phyloP scores from a whole-genome alignment of 306 rosid genomes.

The Ziziphus jujuba region DNA sequence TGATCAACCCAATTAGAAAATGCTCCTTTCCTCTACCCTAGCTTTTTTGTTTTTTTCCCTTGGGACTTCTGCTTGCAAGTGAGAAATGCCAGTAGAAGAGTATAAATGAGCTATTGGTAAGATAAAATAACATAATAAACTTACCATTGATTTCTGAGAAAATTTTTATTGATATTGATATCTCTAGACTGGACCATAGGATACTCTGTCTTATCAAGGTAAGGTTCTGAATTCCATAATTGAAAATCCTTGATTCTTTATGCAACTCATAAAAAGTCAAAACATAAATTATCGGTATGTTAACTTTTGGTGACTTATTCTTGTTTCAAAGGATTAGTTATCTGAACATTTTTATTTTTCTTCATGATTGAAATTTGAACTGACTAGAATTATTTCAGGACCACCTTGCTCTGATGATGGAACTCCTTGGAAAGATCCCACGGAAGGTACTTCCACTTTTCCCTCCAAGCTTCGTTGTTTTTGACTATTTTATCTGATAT shows the following conservation, averaged over 20 bases:
- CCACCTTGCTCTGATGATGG: slow-evolving; percentile 98
- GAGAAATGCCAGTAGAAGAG: neutral
- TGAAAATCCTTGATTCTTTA: neutral
- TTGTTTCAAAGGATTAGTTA: neutral
- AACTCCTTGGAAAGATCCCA: slow-evolving; percentile 94
- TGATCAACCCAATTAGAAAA: neutral
- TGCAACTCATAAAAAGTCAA: neutral
- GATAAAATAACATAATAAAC: too few relatives aligned
- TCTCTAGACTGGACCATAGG: neutral
- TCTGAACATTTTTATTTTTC: neutral
- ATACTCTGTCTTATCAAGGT: neutral
- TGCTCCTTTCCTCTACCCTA: neutral
- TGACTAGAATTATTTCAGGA: slow-evolving; percentile 66
- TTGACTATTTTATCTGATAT: slow-evolving; percentile 7
- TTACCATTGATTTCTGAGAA: too few relatives aligned
- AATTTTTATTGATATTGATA: too few relatives aligned
- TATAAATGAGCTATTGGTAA: neutral
- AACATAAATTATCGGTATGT: neutral
- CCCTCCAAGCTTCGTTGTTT: slow-evolving; percentile 7
- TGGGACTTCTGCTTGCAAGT: neutral
- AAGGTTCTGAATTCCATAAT: slow-evolving; percentile 7
- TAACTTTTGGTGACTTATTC: neutral
- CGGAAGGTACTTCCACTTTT: slow-evolving; percentile 56
- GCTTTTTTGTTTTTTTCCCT: too few relatives aligned
- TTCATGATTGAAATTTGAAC: slow-evolving; percentile 2